Evolutionary conservation across 257 asterid species (phyloP).

Genomic region (Linderniella brevidens): DNA sequence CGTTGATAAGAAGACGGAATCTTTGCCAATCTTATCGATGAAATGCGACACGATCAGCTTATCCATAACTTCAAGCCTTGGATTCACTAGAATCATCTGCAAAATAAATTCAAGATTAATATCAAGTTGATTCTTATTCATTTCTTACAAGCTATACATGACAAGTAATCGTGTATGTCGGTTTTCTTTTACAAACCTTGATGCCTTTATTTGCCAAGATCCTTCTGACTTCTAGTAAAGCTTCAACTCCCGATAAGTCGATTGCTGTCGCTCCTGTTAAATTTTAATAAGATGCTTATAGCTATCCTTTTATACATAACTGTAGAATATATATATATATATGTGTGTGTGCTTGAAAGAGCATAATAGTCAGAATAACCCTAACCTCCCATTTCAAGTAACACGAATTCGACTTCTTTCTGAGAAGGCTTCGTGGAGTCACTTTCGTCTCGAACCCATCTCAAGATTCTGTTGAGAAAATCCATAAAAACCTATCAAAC

Average conservation of each 20-base stretch:
- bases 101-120: background rate
- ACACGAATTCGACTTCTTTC: conserved; percentile 28
- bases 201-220: conserved; percentile 33
- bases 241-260: conserved; percentile 63
- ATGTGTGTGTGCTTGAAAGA: too few species aligned
- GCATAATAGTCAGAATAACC: background rate
- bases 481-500: background rate
- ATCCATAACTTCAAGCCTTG: conserved; percentile 64
- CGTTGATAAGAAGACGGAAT: conserved; percentile 36
- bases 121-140: too few species aligned
- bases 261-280: conserved; percentile 45
- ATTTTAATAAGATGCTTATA: too few species aligned
- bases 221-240: conserved; percentile 40
- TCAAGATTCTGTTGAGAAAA: conserved; percentile 27
- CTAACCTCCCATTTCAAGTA: conserved; percentile 72
- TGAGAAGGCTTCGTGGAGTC: conserved; percentile 9
- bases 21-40: conserved; percentile 50
- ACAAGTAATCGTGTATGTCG: background rate
- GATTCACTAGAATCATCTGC: conserved; percentile 65
- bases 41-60: conserved; percentile 31
- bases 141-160: too few species aligned
- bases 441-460: conserved; percentile 60
- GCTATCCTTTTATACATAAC: too few species aligned
- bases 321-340: too few species aligned
- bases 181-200: conserved; percentile 21